These are phyloP conservation scores for Salix purpurea DNA, from an alignment of 345 rosid species.

Conservation along the genomic window DNA sequence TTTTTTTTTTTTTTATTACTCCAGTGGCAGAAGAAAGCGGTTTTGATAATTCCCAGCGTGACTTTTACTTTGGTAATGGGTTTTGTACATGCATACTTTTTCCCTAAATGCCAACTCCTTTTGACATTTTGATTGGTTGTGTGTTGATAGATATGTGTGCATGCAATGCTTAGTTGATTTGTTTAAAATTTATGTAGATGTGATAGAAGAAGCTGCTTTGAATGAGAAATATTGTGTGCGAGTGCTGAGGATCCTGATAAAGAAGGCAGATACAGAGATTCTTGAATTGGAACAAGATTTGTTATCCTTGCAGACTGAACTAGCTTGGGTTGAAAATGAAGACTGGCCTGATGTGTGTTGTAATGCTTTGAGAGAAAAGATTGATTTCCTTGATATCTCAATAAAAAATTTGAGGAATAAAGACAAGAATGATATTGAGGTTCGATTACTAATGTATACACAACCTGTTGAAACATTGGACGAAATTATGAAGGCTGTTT, in stretches of 20 bases:
- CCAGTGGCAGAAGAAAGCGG: conserved; percentile 35
- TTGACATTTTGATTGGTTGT: background rate
- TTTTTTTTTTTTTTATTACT: background rate
- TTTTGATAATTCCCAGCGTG: conserved; percentile 17
- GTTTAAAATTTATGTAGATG: conserved; percentile 33
- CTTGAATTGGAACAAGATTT: conserved; percentile 45
- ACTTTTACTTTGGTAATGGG: conserved; percentile 44
- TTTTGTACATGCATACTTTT: conserved; percentile 33
- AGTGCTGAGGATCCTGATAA: conserved; percentile 48
- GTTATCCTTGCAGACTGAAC: conserved; percentile 37
- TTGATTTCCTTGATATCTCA: conserved; percentile 28
- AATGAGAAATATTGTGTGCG: conserved; percentile 52
- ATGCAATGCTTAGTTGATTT: conserved; percentile 1
- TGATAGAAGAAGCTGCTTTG: conserved; percentile 52
- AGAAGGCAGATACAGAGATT: conserved; percentile 48
- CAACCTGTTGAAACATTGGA: conserved; percentile 39
- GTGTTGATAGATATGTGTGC: background rate
- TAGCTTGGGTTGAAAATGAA: conserved; percentile 48
- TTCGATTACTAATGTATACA: conserved; percentile 27
- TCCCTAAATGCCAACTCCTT: background rate
- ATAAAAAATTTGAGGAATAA: conserved; percentile 35
- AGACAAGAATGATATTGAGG: conserved; percentile 30
- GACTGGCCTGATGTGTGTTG: conserved; percentile 44
- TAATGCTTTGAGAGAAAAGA: conserved; percentile 45
- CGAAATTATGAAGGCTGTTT: conserved; percentile 38